Percentiles rank a stretch among this genome's conserved stretches.
These are phyloP conservation scores for Polysphondylium violaceum DNA, from an alignment of 78 protist species.

Conservation along the genomic window DNA sequence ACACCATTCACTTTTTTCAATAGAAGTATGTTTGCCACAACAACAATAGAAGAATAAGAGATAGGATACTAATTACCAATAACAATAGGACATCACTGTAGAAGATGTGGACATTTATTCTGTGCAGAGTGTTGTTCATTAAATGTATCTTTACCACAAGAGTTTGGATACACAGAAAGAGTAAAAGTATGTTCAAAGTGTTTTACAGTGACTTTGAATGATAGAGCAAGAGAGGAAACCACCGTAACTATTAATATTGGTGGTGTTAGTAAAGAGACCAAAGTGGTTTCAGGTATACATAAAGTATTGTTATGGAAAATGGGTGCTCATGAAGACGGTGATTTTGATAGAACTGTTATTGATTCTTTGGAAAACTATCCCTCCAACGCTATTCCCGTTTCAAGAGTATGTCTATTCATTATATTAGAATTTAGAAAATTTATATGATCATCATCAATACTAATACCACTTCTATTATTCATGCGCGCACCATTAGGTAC, in stretches of 20 bases:
- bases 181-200: slow-evolving; percentile 77
- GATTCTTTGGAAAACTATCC: slow-evolving; percentile 53
- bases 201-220: slow-evolving; percentile 52
- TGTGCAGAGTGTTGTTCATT: slow-evolving; percentile 70
- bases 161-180: slow-evolving; percentile 55
- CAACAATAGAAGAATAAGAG: neutral
- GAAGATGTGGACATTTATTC: slow-evolving; percentile 76
- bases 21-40: slow-evolving; percentile 34
- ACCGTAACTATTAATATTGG: slow-evolving; percentile 68
- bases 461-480: no score
- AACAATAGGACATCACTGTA: slow-evolving; percentile 69
- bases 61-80: neutral
- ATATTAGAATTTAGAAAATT: no score
- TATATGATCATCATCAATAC: neutral
- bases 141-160: slow-evolving; percentile 65
- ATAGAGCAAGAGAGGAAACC: slow-evolving; percentile 54
- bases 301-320: slow-evolving; percentile 69
- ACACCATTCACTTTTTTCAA: slow-evolving; percentile 36
- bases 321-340: slow-evolving; percentile 78
- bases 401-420: slow-evolving; percentile 12
- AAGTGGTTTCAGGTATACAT: slow-evolving; percentile 47
- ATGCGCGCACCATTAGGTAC: neutral
- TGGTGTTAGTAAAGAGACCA: slow-evolving; percentile 69
- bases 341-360: slow-evolving; percentile 52
- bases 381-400: slow-evolving; percentile 50